phyloP scores from a whole-genome alignment of 2,329 filamentous ascomycete species.

The Colletotrichum chrysophilum region DNA sequence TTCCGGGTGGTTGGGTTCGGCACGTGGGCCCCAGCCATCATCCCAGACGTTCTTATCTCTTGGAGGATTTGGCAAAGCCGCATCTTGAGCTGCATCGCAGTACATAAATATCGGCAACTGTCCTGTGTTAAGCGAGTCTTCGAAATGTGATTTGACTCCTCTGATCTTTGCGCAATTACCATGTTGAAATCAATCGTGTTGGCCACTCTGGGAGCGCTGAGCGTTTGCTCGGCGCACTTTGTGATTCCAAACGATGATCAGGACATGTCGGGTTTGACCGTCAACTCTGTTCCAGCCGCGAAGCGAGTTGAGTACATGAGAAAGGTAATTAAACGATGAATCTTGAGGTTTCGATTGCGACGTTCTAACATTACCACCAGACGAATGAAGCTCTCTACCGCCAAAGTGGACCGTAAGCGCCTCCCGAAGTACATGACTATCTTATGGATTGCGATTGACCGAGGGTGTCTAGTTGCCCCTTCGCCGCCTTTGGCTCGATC shows the following conservation, averaged over 20 bases:
- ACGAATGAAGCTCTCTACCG: constrained; percentile 2
- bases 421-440: neutral
- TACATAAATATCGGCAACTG: neutral
- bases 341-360: rapidly evolving
- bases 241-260: constrained; percentile 14
- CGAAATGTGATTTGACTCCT: neutral
- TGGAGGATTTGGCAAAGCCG: neutral
- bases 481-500: constrained; percentile 56
- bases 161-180: neutral
- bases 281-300: constrained; percentile 1
- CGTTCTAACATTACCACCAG: neutral
- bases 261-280: constrained; percentile 8
- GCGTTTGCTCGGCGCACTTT: neutral
- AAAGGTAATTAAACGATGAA: neutral
- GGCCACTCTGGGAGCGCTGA: neutral
- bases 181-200: neutral
- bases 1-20: neutral
- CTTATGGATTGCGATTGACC: neutral
- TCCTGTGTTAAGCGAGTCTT: neutral
- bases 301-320: constrained; percentile 13
- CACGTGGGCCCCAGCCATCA: neutral
- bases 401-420: constrained; percentile 9
- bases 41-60: neutral
- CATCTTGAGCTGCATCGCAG: neutral
- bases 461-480: constrained; percentile 44